Evolutionary conservation across 352 stramenopile genomes (phyloP).

Genomic region (Pythium periplocum): DNA sequence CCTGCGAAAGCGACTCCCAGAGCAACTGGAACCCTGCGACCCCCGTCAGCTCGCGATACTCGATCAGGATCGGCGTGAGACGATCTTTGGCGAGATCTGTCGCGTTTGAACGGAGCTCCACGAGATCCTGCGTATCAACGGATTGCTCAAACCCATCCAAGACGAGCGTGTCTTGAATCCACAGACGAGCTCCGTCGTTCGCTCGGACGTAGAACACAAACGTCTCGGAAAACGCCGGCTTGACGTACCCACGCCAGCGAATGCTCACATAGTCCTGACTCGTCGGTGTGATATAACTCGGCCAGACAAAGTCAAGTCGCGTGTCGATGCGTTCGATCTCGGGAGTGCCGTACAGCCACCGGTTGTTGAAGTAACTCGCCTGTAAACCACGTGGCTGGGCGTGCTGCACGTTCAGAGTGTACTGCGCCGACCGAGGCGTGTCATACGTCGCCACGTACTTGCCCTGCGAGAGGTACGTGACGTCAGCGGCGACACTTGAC

Average conservation of each 20-base stretch:
- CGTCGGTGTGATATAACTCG: conserved; percentile 84
- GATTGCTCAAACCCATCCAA: conserved; percentile 81
- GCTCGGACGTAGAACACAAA: conserved; percentile 78
- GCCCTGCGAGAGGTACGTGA: conserved; percentile 53
- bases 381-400: conserved; percentile 76
- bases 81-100: conserved; percentile 19
- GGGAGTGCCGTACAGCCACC: conserved; percentile 89
- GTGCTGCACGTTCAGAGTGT: conserved; percentile 82
- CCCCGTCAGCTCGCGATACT: conserved; percentile 92
- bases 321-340: conserved; percentile 83
- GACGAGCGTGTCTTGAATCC: conserved; percentile 72
- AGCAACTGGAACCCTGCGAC: conserved; percentile 75
- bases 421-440: conserved; percentile 77
- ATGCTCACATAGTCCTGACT: conserved; percentile 93
- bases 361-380: conserved; percentile 95
- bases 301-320: conserved; percentile 91
- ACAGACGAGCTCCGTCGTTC: conserved; percentile 84
- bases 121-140: conserved; percentile 5
- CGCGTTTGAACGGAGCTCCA: conserved; percentile 15
- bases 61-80: conserved; percentile 53
- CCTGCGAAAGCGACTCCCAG: conserved; percentile 89
- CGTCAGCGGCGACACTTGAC: conserved; percentile 48
- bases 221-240: conserved; percentile 75
- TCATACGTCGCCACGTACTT: conserved; percentile 89
- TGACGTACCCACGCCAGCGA: conserved; percentile 87